A percentile compares a stretch with the other conserved stretches of the same genome.
These are phyloP conservation scores for Zygotorulaspora sp. DNA, from an alignment of 805 yeast genomes.

Conservation along the genomic window DNA sequence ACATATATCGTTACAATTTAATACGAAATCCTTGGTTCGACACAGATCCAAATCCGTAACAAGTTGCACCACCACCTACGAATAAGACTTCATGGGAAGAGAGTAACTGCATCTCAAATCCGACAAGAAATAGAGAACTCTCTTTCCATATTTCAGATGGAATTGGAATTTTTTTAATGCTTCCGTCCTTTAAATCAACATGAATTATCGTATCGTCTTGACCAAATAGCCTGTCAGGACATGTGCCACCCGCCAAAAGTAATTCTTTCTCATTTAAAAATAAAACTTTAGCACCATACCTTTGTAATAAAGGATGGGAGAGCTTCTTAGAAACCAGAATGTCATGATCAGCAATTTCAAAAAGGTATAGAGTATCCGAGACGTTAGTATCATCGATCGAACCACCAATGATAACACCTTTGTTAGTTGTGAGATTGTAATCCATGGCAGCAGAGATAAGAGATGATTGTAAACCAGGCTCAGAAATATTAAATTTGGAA, in stretches of 20 bases:
- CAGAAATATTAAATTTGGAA: constrained; percentile 6
- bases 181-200: constrained; percentile 24
- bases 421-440: constrained; percentile 9
- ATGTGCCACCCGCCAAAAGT: constrained; percentile 56
- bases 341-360: constrained; percentile 23
- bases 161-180: constrained; percentile 30
- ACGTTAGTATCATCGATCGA: constrained; percentile 22
- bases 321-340: constrained; percentile 15
- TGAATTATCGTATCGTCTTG: constrained; percentile 38
- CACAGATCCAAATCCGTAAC: constrained; percentile 71
- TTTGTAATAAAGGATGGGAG: constrained; percentile 35
- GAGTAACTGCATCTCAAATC: constrained; percentile 41
- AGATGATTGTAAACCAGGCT: constrained; percentile 17
- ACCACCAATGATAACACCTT: constrained; percentile 28
- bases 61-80: constrained; percentile 74
- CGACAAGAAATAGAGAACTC: constrained; percentile 43
- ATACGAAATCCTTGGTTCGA: constrained; percentile 36
- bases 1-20: constrained; percentile 1
- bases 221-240: constrained; percentile 36
- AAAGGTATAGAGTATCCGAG: constrained; percentile 33
- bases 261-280: constrained; percentile 35
- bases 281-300: constrained; percentile 47
- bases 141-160: constrained; percentile 38
- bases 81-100: constrained; percentile 27
- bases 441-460: constrained; percentile 22